Percentiles rank a stretch among this genome's conserved stretches.
phyloP scores from a whole-genome alignment of 2,329 filamentous ascomycete genomes.

The Parasarocladium wereldwijsianum region DNA sequence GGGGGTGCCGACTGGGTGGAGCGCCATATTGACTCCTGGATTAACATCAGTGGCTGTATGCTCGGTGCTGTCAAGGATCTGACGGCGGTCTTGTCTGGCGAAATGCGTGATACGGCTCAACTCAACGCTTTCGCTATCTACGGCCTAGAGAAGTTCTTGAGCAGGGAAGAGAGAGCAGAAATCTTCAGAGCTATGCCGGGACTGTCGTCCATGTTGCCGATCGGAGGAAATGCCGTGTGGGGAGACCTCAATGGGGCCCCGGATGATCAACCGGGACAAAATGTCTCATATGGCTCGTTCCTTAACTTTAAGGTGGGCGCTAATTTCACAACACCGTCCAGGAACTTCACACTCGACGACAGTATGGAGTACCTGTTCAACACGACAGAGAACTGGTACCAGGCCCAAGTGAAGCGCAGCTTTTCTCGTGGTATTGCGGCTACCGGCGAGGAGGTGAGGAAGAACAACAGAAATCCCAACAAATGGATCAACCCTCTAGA shows the following conservation, averaged over 20 bases:
- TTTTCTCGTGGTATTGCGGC: constrained; percentile 87
- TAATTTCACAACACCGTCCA: constrained; percentile 47
- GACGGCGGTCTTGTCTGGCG: constrained; percentile 80
- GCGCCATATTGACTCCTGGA: constrained; percentile 79
- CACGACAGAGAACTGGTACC: constrained; percentile 76
- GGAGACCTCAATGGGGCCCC: constrained; percentile 78
- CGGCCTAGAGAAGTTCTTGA: constrained; percentile 88
- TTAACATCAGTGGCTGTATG: constrained; percentile 98
- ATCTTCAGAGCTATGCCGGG: constrained; percentile 96
- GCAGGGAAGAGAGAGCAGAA: constrained; percentile 77
- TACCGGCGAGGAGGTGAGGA: constrained; percentile 64
- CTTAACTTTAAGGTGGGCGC: constrained; percentile 63
- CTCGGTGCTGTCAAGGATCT: constrained; percentile 84
- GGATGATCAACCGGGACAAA: constrained; percentile 65
- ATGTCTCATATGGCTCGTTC: constrained; percentile 62
- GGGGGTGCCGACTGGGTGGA: constrained; percentile 87
- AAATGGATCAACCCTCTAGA: constrained; percentile 97
- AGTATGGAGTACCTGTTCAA: constrained; percentile 65
- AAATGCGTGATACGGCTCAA: constrained; percentile 97
- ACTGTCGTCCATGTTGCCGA: constrained; percentile 89
- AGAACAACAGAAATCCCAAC: constrained; percentile 56
- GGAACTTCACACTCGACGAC: constrained; percentile 70
- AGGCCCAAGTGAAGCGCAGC: constrained; percentile 51
- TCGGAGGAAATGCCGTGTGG: constrained; percentile 91
- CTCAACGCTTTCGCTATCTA: constrained; percentile 95